phyloP scores from a whole-genome alignment of 2,329 filamentous ascomycete genomes.

The Verticillium nonalfalfae region DNA sequence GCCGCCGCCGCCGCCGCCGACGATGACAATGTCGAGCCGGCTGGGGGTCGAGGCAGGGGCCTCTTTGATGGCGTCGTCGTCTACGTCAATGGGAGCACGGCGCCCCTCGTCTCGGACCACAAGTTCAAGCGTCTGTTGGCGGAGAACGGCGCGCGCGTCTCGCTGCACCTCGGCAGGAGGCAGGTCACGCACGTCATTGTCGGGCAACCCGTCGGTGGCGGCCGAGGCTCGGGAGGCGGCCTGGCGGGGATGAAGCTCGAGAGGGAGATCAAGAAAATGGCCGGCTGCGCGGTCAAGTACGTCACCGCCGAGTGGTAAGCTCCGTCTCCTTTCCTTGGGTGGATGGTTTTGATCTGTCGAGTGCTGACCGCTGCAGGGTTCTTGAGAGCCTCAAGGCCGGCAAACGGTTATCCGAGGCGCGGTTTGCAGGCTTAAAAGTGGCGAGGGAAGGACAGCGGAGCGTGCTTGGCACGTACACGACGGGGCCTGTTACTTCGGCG shows the following conservation, averaged over 20 bases:
- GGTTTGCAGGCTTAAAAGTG: conserved; percentile 60
- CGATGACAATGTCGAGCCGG: conserved; percentile 29
- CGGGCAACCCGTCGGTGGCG: conserved; percentile 46
- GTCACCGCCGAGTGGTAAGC: conserved; percentile 73
- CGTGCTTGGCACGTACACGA: conserved; percentile 43
- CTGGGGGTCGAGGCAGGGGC: conserved; percentile 18
- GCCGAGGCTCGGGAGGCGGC: conserved; percentile 62
- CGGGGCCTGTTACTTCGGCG: neutral
- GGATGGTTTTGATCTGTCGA: neutral
- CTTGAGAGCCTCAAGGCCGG: conserved; percentile 76
- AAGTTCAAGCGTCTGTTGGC: conserved; percentile 73
- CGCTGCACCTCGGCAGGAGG: conserved; percentile 63
- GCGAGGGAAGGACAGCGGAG: conserved; percentile 57
- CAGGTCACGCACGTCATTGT: conserved; percentile 83
- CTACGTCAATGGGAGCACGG: conserved; percentile 84
- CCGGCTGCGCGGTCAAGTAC: conserved; percentile 69
- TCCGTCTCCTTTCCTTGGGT: neutral
- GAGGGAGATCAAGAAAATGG: conserved; percentile 63
- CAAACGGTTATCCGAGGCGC: conserved; percentile 66
- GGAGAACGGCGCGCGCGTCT: conserved; percentile 65
- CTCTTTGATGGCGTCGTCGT: conserved; percentile 69
- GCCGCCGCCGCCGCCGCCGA: conserved; percentile 37
- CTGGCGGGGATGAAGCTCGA: conserved; percentile 74
- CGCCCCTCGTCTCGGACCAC: conserved; percentile 77
- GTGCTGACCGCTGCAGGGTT: conserved; percentile 45